A percentile compares a stretch with the other conserved stretches of the same genome.
Conservation (phyloP, 495 filamentous ascomycete species). For the Aspergillus kassunensis region DNA sequence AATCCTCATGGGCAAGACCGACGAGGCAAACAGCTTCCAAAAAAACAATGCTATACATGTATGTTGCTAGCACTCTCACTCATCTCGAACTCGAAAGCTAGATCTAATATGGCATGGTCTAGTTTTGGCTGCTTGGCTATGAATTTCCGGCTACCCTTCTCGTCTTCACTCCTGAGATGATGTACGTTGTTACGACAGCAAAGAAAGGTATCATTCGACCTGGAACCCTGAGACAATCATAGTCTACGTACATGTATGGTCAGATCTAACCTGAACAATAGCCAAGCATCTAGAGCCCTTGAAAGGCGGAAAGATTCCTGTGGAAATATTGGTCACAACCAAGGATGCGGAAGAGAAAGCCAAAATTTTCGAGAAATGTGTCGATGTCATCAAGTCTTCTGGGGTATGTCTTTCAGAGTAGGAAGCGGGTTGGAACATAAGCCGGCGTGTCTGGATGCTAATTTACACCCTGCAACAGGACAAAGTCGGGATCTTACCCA, state of each 20-base stretch:
- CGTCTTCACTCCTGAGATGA: slow-evolving; percentile 77
- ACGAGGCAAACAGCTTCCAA: slow-evolving; percentile 74
- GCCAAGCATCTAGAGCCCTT: slow-evolving; percentile 91
- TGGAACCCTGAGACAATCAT: neutral
- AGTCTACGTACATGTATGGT: no score
- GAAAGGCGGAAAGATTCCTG: slow-evolving; percentile 83
- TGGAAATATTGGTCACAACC: slow-evolving; percentile 83
- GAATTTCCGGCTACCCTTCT: slow-evolving; percentile 96
- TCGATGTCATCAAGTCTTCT: slow-evolving; percentile 78
- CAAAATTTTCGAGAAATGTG: slow-evolving; percentile 76
- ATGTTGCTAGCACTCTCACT: slow-evolving; percentile 31
- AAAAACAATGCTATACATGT: slow-evolving; percentile 97
- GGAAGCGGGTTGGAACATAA: no score
- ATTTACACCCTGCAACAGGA: slow-evolving; percentile 47
- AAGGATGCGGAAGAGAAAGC: slow-evolving; percentile 88
- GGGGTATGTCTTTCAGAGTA: slow-evolving; percentile 64
- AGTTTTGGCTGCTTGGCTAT: slow-evolving; percentile 99
- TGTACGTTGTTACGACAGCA: slow-evolving; percentile 89
- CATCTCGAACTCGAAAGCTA: no score
- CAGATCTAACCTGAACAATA: slow-evolving; percentile 29
- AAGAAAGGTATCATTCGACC: slow-evolving; percentile 74
- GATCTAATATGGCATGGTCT: neutral
- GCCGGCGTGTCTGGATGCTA: neutral
- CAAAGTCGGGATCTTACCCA: slow-evolving; percentile 81
- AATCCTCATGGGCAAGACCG: slow-evolving; percentile 89